Base-by-base conservation (phyloP, 2,329 filamentous ascomycete genomes). In the Alternaria longipes region DNA sequence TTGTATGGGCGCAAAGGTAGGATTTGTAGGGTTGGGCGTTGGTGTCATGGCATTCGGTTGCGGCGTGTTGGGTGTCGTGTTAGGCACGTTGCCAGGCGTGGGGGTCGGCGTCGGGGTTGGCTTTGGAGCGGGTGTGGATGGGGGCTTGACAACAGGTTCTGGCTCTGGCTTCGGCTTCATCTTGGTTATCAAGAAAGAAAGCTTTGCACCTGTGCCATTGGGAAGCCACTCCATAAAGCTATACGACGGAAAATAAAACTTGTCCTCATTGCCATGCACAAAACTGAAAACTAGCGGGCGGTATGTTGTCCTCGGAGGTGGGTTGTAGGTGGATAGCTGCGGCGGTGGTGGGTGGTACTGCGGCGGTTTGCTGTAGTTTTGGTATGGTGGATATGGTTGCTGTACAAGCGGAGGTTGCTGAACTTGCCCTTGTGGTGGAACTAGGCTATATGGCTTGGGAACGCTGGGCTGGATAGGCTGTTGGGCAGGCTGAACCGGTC, bases 221-320 rank as follows among this genome's bases (percentile, higher is more conserved):
- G 84, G 83, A 2, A 89, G 81, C 71, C 87, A 89, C 74, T 95
- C 91, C 51, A 94, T 77, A 34, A 94, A 90, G 76, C 89, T 91
- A 73, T 91, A 90, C 67, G 89, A 91, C 2, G 92, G 92, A 65
- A 95, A 94, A 49, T 92, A 80, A 74, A 91, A 94, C 26, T 91
- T 86, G 75, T 94, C 91, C 46, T 90, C 91, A 42, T 76, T 77
- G n/a, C 76, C 77, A 53, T 79, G 75, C 3, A 71, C 70, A 54
- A 81, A 81, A 26, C 78, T 75, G 54, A 81, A 78, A 16, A 78
- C 71, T 22, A 81, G 63, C 1, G 64, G 79, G 74, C 64, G 80
- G 76, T 65, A 84, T 77, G 69, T 81, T 76, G 74, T 75, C 79
- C 60, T 78, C 76, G 74, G 79, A 70, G 66, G 79, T 76, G 78